Evolutionary conservation across 371 early-diverging fungal species (phyloP).

Genomic region (Syncephalastrum monosporum): DNA sequence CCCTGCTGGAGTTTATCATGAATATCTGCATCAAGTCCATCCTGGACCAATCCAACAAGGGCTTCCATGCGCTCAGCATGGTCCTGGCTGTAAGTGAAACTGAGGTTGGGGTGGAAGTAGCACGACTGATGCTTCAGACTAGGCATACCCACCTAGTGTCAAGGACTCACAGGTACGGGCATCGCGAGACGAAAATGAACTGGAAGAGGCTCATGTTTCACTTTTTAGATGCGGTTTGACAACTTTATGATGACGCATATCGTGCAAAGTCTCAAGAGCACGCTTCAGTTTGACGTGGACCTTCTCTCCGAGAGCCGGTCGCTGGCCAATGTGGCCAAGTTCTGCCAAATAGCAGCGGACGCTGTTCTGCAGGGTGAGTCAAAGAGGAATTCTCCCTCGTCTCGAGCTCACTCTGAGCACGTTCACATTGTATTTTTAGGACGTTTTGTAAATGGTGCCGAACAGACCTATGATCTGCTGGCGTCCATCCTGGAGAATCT

Average conservation of each 20-base stretch:
- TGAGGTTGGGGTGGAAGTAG: neutral
- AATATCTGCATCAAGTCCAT: conserved; percentile 56
- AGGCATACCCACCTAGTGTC: conserved; percentile 40
- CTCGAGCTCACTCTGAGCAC: conserved; percentile 3
- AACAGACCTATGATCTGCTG: conserved; percentile 59
- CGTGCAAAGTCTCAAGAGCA: conserved; percentile 53
- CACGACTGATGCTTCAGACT: neutral
- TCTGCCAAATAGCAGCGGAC: conserved; percentile 67
- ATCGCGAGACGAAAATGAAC: too few relatives aligned
- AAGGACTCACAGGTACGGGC: conserved; percentile 33
- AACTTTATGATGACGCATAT: conserved; percentile 62
- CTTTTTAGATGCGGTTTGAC: conserved; percentile 35
- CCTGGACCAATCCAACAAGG: conserved; percentile 46
- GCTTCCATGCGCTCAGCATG: conserved; percentile 39
- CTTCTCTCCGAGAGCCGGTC: conserved; percentile 45
- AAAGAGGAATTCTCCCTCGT: neutral
- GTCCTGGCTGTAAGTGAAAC: conserved; percentile 46
- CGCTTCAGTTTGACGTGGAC: conserved; percentile 42
- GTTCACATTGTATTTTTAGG: conserved; percentile 24
- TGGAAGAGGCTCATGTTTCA: neutral
- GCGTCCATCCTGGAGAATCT: conserved; percentile 55
- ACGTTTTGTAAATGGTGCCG: conserved; percentile 52
- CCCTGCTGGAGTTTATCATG: conserved; percentile 54
- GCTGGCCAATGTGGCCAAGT: conserved; percentile 54
- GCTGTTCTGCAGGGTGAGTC: conserved; percentile 60